Evolutionary conservation across 2,329 filamentous ascomycete genomes (phyloP).

Genomic region (Pseudocercospora eumusae): DNA sequence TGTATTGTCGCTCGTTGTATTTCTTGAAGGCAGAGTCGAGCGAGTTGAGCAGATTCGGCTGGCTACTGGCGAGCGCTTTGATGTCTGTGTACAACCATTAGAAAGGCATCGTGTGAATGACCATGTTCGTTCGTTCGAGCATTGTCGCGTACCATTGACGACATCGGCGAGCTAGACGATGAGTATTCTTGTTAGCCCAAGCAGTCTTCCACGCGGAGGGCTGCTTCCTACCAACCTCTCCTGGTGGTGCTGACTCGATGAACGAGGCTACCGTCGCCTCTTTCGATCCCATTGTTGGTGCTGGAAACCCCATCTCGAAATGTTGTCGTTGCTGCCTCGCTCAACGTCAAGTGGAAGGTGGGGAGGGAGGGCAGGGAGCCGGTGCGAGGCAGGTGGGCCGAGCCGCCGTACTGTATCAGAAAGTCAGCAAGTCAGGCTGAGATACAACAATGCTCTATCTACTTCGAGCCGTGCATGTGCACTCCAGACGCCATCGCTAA

Average conservation of each 20-base stretch:
- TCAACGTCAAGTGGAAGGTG: neutral
- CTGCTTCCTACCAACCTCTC: slow-evolving; percentile 69
- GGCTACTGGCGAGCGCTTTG: slow-evolving; percentile 75
- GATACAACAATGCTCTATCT: neutral
- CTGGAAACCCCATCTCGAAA: neutral
- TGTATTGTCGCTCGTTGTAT: slow-evolving; percentile 95
- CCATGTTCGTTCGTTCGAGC: neutral
- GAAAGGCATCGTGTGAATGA: neutral
- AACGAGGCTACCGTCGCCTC: slow-evolving; percentile 65
- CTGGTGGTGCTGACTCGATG: slow-evolving; percentile 89
- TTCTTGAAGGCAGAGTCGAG: slow-evolving; percentile 83
- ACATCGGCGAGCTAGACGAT: slow-evolving; percentile 77
- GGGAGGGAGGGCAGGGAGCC: neutral
- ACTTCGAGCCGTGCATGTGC: neutral
- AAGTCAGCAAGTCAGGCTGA: neutral
- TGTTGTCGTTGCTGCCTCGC: neutral
- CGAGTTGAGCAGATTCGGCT: slow-evolving; percentile 64
- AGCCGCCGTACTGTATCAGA: neutral
- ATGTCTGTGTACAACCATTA: slow-evolving; percentile 65
- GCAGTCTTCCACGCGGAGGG: slow-evolving; percentile 23
- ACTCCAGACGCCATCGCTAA: slow-evolving; percentile 21
- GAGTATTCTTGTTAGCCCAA: slow-evolving; percentile 34
- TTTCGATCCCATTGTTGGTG: slow-evolving; percentile 35
- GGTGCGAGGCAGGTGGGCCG: neutral
- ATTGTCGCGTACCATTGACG: slow-evolving; percentile 67